Percentiles rank a stretch among this genome's conserved stretches.
Evolutionary conservation across 2,329 filamentous ascomycete genomes (phyloP).

Genomic region (Ophiostoma triangulosporum): DNA sequence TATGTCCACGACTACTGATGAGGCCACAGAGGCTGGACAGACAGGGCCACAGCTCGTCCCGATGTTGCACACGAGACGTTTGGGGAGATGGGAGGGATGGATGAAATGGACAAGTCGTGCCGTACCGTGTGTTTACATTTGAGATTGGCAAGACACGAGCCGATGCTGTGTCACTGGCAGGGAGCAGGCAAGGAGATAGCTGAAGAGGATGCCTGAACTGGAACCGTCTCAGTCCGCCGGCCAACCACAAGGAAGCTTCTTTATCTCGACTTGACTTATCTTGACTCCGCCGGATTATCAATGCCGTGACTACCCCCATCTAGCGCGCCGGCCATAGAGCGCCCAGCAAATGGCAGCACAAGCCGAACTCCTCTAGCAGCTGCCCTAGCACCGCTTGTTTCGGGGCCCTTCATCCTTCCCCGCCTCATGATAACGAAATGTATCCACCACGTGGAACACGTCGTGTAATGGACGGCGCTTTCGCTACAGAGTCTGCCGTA

Average conservation of each 20-base stretch:
- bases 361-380: too few relatives aligned
- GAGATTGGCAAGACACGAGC: not conserved
- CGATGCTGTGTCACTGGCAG: not conserved
- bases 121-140: too few relatives aligned
- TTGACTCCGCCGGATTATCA: not conserved
- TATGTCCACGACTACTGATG: not conserved
- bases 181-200: too few relatives aligned
- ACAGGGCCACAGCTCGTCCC: not conserved
- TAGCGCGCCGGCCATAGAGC: not conserved
- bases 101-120: not conserved
- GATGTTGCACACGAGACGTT: not conserved
- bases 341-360: not conserved
- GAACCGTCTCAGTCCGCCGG: not conserved
- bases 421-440: not conserved
- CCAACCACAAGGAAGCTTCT: not conserved
- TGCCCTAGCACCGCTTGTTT: not conserved
- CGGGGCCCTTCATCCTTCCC: not conserved
- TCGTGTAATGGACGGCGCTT: not conserved
- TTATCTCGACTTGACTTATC: not conserved
- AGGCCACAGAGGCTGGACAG: too few relatives aligned
- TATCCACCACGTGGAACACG: not conserved
- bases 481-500: not conserved
- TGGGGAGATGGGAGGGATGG: not conserved
- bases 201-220: too few relatives aligned
- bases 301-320: not conserved